Base-by-base conservation (phyloP, 495 filamentous ascomycete genomes). In the Amniculicola lignicola region DNA sequence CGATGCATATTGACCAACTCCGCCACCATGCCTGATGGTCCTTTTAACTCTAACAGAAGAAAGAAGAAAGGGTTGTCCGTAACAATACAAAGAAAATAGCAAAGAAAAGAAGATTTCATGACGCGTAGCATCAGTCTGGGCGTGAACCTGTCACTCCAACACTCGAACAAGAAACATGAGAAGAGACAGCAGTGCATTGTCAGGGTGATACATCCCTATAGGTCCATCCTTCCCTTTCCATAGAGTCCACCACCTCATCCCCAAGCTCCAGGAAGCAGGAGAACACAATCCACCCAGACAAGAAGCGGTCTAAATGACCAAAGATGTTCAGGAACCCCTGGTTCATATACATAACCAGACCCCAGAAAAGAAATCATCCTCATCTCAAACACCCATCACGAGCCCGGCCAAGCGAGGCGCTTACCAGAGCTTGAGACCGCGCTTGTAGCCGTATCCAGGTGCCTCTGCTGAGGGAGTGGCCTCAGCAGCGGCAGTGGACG, bases 361-460 rank as follows among this genome's bases (percentile, higher is more conserved):
- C 39, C 2, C 45, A 23, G 24, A 54, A 31, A 28, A 27, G 19
- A 33, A 28, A 3, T 21, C 12, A n/a, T 16, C 11, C 28, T n/a
- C 16, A 28, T 27, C 42, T 15, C 23, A 24, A 33, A 43, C 14
- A 29, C 23, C 23, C 23, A 12, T 16, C 22, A 28, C 15, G 9
- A n/a, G n/a, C n/a, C 43, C 14, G 16, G 12, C 5, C 18, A 15
- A 36, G 23, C 37, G 36, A 43, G 15, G 19, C 44, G 47, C 47
- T 52, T 60, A 60, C 38, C 51, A 51, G 40, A 37, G 50, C 38
- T 52, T 45, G 31, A 6, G n/a, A 39, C 39, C 25, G 43, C 27
- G 6, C 21, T 45, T 31, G 33, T 52, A 58, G 45, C 54, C 44
- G 41, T 46, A 54, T 27, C 29, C 49, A 37, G n/a, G n/a, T n/a